phyloP scores from a whole-genome alignment of 2,329 filamentous ascomycete genomes.

The Metarhizium robertsii region DNA sequence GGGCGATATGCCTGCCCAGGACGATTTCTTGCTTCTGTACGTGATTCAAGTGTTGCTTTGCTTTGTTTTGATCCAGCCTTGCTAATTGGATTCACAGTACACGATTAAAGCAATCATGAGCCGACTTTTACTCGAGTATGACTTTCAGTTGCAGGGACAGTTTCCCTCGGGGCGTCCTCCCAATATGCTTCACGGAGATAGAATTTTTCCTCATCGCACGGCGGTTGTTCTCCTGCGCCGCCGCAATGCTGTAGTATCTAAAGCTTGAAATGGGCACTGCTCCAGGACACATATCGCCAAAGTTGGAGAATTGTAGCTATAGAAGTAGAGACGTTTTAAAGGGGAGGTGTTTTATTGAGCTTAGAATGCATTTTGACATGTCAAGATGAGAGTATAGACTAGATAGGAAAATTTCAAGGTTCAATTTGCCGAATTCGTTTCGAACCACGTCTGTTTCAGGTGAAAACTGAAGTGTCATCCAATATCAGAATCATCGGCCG shows the following conservation, averaged over 20 bases:
- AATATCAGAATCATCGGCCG: too few species aligned
- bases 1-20: constrained; percentile 12
- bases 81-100: constrained; percentile 3
- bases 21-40: constrained; percentile 10
- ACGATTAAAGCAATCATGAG: constrained; percentile 10
- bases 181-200: constrained; percentile 8
- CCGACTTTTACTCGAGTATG: constrained; percentile 9
- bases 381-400: too few species aligned
- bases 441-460: too few species aligned
- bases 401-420: too few species aligned
- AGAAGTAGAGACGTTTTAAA: too few species aligned
- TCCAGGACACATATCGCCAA: background rate
- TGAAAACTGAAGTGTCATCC: too few species aligned
- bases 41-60: background rate
- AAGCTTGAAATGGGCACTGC: background rate
- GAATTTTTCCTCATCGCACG: constrained; percentile 7
- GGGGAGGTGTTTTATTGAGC: too few species aligned
- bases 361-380: too few species aligned
- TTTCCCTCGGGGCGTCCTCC: constrained; percentile 3
- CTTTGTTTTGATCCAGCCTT: background rate
- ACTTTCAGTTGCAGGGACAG: constrained; percentile 6
- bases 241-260: background rate
- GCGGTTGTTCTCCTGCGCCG: constrained; percentile 7
- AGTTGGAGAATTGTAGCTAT: too few species aligned
- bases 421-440: too few species aligned